Base-by-base conservation (phyloP, 306 rosid species). In the Trifolium repens region DNA sequence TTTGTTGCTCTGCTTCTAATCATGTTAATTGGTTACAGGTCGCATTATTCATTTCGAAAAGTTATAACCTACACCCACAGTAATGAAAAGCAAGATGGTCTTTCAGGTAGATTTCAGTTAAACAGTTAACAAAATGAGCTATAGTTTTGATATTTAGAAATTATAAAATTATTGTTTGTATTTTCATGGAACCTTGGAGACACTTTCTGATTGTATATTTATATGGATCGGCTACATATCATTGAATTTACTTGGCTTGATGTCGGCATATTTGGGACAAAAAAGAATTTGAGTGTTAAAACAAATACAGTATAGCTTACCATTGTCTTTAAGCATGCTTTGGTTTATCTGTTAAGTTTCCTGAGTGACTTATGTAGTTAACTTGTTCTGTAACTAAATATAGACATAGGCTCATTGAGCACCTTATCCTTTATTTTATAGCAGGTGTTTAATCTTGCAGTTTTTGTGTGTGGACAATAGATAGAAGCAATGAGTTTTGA, bases 1-100 rank as follows among this genome's bases (percentile, higher is more conserved):
- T 17, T 17, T 69, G 32, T 5, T 34, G 7, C 17, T 70, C 49
- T 70, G 52, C 58, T 50, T 49, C 60, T 73, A 62, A 57, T 54
- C 42, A 34, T 53, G 73, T 69, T 60, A 27, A 49, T 66, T 57
- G 65, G 73, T 78, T 77, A 84, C 85, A 85, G 89, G 86, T 81
- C 53, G 69, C 82, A 35, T 44, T 69, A 84, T 79, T 77, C 76
- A 66, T 81, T 57, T 76, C 79, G 49, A 80, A 61, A 75, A 64
- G 73, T 71, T 87, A 81, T 60, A 85, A 72, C 42, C 69, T 88
- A 82, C 49, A 82, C 80, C 32, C 17, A 42, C 69, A 72, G 72
- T 61, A 43, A 27, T 58, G 67, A 52, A 46, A 62, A 16, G 52
- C 59, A 60, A 66, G 73, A 60, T 73, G 49, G 64, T 52, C 55